Evolutionary conservation across 805 yeast species (phyloP).

Genomic region (Candida sakaeoensis): DNA sequence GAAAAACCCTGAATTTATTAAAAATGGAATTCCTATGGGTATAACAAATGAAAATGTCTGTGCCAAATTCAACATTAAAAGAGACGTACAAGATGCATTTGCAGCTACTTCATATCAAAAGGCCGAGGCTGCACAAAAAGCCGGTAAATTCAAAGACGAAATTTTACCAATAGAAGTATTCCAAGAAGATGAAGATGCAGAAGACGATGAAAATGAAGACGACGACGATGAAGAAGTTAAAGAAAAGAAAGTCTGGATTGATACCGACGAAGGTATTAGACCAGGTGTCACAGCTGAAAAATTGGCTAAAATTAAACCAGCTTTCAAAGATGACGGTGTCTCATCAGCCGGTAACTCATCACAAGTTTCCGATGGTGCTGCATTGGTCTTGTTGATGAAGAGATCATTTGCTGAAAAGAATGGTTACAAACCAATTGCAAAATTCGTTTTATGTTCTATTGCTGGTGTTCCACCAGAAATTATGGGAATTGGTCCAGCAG

Average conservation of each 20-base stretch:
- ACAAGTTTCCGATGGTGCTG: conserved; percentile 94
- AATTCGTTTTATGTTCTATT: conserved; percentile 70
- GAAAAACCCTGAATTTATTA: conserved; percentile 39
- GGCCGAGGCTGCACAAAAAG: conserved; percentile 70
- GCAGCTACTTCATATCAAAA: conserved; percentile 84
- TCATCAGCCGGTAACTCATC: conserved; percentile 97
- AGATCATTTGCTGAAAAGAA: conserved; percentile 77
- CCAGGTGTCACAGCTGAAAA: conserved; percentile 76
- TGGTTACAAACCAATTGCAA: conserved; percentile 70
- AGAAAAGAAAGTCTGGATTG: conserved; percentile 56
- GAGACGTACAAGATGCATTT: conserved; percentile 79
- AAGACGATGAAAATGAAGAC: conserved; percentile 83
- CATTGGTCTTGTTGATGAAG: conserved; percentile 79
- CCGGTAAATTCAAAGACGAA: conserved; percentile 79
- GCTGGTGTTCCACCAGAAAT: conserved; percentile 96
- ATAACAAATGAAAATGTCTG: conserved; percentile 92
- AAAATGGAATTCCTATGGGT: conserved; percentile 94
- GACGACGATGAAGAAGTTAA: conserved; percentile 49
- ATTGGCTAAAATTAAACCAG: conserved; percentile 75
- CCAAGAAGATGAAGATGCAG: conserved; percentile 61
- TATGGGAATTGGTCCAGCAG: conserved; percentile 98
- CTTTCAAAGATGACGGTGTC: conserved; percentile 77
- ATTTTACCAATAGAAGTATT: conserved; percentile 77
- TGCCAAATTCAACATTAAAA: conserved; percentile 53
- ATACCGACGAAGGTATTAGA: conserved; percentile 95